Percentiles rank a stretch among this genome's conserved stretches.
Conservation (phyloP, 768 basidiomycete genomes). For the Lentinula sp. region DNA sequence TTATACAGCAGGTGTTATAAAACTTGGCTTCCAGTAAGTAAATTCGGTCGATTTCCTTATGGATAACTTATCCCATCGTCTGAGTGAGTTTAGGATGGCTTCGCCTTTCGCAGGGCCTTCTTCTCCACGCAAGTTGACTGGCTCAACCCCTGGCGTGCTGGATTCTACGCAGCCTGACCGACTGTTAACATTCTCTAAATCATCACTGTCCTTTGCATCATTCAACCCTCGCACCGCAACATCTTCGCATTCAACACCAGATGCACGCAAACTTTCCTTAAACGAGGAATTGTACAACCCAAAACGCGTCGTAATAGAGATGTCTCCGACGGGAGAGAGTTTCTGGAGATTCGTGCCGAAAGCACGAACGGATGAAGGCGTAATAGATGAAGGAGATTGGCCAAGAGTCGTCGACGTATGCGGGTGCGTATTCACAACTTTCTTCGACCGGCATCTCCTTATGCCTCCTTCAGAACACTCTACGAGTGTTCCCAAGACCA, state of each 20-base stretch:
- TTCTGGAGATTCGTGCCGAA: constrained; percentile 78
- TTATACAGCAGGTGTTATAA: constrained; percentile 9
- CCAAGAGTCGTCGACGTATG: constrained; percentile 62
- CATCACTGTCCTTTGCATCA: constrained; percentile 64
- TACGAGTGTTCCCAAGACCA: constrained; percentile 63
- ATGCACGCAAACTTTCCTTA: constrained; percentile 33
- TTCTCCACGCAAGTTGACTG: constrained; percentile 24
- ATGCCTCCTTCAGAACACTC: constrained; percentile 29
- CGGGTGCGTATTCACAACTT: constrained; percentile 37
- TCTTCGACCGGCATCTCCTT: neutral
- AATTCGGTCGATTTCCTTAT: neutral
- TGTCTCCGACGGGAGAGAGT: constrained; percentile 42
- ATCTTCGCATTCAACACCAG: constrained; percentile 25
- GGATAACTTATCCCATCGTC: neutral
- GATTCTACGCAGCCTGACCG: constrained; percentile 59
- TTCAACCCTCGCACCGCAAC: constrained; percentile 66
- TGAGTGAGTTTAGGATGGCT: constrained; percentile 6
- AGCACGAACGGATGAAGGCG: constrained; percentile 51
- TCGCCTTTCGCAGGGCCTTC: constrained; percentile 19
- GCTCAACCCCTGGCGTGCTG: constrained; percentile 55
- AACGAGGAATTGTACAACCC: constrained; percentile 46
- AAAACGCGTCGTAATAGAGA: constrained; percentile 74
- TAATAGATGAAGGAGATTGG: constrained; percentile 63
- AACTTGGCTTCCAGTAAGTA: neutral
- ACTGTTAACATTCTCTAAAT: constrained; percentile 52